Percentiles rank a stretch among this genome's conserved stretches.
Evolutionary conservation across 768 basidiomycete genomes (phyloP).

Genomic region (Tricholoma bakamatsutake): DNA sequence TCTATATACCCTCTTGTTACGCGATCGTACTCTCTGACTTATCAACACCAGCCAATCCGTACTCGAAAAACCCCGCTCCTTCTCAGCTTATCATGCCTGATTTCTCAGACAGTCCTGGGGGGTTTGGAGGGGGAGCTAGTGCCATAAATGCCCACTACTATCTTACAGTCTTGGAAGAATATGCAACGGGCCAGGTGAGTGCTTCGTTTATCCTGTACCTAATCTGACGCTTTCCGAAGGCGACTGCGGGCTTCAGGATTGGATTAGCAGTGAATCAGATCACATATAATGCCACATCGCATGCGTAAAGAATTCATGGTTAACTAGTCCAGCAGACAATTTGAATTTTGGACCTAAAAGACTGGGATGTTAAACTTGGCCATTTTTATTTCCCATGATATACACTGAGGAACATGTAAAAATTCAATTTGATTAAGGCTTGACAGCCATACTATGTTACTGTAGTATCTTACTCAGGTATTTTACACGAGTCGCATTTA

Average conservation of each 20-base stretch:
- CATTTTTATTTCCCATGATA: too few species aligned
- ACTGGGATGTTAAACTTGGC: too few species aligned
- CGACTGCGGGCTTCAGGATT: too few species aligned
- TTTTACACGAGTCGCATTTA: too few species aligned
- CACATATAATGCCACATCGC: too few species aligned
- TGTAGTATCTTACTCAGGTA: too few species aligned
- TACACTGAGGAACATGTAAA: too few species aligned
- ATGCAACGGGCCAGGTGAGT: background rate
- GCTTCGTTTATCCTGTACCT: background rate
- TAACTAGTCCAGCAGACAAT: constrained; percentile 29
- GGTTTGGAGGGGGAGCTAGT: constrained; percentile 28
- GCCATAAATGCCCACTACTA: constrained; percentile 28
- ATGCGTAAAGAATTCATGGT: background rate
- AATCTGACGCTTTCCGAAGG: too few species aligned
- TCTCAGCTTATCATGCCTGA: constrained; percentile 38
- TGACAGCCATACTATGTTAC: too few species aligned
- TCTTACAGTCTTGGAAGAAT: background rate
- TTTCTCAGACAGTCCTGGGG: constrained; percentile 34
- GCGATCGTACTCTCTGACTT: background rate
- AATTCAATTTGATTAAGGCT: too few species aligned
- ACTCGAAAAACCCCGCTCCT: constrained; percentile 30
- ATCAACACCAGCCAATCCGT: constrained; percentile 30
- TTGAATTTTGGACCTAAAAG: too few species aligned
- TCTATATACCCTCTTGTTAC: background rate
- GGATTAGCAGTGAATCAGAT: too few species aligned